These are phyloP conservation scores for Wickerhamiella bombiphila DNA, from an alignment of 805 yeast species.

Conservation along the genomic window DNA sequence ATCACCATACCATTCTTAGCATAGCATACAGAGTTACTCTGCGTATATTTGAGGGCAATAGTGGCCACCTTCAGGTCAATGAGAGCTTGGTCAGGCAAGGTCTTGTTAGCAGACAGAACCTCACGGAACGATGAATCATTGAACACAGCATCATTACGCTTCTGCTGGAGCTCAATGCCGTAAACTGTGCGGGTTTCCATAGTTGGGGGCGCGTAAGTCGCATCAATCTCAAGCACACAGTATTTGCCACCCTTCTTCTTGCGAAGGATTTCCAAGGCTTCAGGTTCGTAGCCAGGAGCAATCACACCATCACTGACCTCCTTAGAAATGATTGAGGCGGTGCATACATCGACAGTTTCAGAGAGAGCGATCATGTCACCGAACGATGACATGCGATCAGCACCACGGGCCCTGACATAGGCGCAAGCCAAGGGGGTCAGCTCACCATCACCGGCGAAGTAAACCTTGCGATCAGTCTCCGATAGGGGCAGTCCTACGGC, in stretches of 20 bases:
- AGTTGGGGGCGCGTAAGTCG: slow-evolving; percentile 70
- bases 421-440: slow-evolving; percentile 95
- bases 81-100: slow-evolving; percentile 78
- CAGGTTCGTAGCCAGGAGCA: slow-evolving; percentile 93
- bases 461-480: slow-evolving; percentile 85
- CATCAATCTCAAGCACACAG: slow-evolving; percentile 92
- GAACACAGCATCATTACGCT: slow-evolving; percentile 94
- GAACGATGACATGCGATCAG: slow-evolving; percentile 98
- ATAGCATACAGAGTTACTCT: slow-evolving; percentile 95
- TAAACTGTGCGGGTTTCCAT: slow-evolving; percentile 88
- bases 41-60: slow-evolving; percentile 92
- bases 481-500: slow-evolving; percentile 92
- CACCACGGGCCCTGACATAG: slow-evolving; percentile 98
- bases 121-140: slow-evolving; percentile 82
- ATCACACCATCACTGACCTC: slow-evolving; percentile 98
- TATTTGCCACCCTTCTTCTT: slow-evolving; percentile 96
- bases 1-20: slow-evolving; percentile 99
- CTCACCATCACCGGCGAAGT: slow-evolving; percentile 78
- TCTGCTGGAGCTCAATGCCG: slow-evolving; percentile 90
- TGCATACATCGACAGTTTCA: slow-evolving; percentile 88
- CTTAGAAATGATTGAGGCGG: slow-evolving; percentile 92
- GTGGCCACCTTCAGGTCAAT: slow-evolving; percentile 95
- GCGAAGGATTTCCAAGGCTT: slow-evolving; percentile 74
- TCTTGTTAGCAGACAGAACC: slow-evolving; percentile 75
- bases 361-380: slow-evolving; percentile 98